A percentile compares a stretch with the other conserved stretches of the same genome.
phyloP scores from a whole-genome alignment of 2,329 filamentous ascomycete species.

The Alternaria ethzedia region DNA sequence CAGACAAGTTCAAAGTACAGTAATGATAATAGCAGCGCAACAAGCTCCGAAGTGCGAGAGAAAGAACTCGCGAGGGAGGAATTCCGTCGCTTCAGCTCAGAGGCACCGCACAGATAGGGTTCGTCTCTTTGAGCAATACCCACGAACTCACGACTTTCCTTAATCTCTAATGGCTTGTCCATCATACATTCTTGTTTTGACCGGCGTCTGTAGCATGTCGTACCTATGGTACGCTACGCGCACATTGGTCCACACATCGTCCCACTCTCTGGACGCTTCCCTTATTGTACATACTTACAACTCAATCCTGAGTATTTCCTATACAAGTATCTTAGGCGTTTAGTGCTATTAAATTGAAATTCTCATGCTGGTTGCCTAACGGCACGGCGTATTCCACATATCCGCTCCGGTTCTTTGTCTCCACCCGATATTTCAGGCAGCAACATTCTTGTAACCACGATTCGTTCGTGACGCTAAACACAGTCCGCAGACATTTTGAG shows the following conservation, averaged over 20 bases:
- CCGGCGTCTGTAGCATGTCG: background rate
- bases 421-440: slow-evolving; percentile 6
- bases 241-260: background rate
- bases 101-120: slow-evolving; percentile 11
- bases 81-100: slow-evolving; percentile 28
- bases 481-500: background rate
- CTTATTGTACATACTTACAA: background rate
- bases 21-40: slow-evolving; percentile 7
- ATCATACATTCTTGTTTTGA: background rate
- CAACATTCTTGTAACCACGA: slow-evolving; percentile 1
- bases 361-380: background rate
- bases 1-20: slow-evolving; percentile 7
- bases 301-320: background rate
- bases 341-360: background rate
- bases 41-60: slow-evolving; percentile 20
- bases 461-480: background rate
- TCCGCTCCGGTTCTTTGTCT: slow-evolving; percentile 5
- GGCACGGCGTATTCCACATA: background rate
- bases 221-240: background rate
- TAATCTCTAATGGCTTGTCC: background rate
- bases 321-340: background rate
- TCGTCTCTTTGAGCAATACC: background rate
- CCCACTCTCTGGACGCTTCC: background rate
- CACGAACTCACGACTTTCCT: background rate
- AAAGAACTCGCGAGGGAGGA: slow-evolving; percentile 21